phyloP scores from a whole-genome alignment of 306 rosid genomes.

The Cajanus cajan region DNA sequence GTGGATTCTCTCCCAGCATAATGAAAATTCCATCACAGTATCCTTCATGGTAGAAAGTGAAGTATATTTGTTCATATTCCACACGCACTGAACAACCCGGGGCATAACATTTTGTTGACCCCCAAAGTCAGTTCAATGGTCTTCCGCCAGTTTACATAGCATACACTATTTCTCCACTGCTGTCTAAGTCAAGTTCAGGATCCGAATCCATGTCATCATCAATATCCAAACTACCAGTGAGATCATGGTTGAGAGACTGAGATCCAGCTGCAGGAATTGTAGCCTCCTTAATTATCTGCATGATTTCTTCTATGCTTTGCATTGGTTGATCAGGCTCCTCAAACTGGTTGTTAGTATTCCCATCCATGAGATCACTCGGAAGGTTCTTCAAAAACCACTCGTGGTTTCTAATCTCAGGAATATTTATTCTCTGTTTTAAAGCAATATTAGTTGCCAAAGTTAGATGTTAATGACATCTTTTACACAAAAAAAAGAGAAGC shows the following conservation, averaged over 20 bases:
- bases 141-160: slow-evolving; percentile 57
- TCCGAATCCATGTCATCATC: slow-evolving; percentile 92
- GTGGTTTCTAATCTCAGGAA: slow-evolving; percentile 81
- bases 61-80: slow-evolving; percentile 28
- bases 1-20: slow-evolving; percentile 23
- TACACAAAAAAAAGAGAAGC: slow-evolving; percentile 16
- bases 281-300: slow-evolving; percentile 87
- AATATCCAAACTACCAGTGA: slow-evolving; percentile 80
- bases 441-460: background rate
- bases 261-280: slow-evolving; percentile 80
- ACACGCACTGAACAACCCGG: slow-evolving; percentile 18
- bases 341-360: slow-evolving; percentile 50
- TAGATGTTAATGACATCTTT: slow-evolving; percentile 10
- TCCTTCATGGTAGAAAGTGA: slow-evolving; percentile 8
- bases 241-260: slow-evolving; percentile 61
- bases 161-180: slow-evolving; percentile 90
- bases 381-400: slow-evolving; percentile 94
- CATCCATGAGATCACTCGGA: slow-evolving; percentile 82
- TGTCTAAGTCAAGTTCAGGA: slow-evolving; percentile 84
- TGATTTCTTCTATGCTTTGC: slow-evolving; percentile 83
- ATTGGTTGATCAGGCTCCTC: slow-evolving; percentile 89
- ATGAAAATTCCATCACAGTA: slow-evolving; percentile 32
- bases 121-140: background rate
- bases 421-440: slow-evolving; percentile 74
- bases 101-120: slow-evolving; percentile 1